Evolutionary conservation across 2,329 filamentous ascomycete genomes (phyloP).

Genomic region (Mycosphaerella arachidis): DNA sequence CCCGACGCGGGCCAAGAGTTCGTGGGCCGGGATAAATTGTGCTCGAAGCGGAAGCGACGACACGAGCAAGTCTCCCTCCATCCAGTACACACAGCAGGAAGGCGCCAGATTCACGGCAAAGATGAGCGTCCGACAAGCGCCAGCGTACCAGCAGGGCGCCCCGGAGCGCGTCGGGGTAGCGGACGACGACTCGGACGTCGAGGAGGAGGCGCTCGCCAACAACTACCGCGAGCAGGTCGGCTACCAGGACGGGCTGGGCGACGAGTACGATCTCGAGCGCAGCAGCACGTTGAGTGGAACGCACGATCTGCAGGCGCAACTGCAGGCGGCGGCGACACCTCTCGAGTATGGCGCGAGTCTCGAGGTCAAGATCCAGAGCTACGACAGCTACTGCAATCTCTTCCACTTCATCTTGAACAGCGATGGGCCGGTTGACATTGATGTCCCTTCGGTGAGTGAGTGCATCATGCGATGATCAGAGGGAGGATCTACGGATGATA

Average conservation of each 20-base stretch:
- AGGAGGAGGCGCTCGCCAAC: constrained; percentile 92
- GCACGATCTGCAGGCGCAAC: constrained; percentile 89
- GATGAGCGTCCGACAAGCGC: constrained; percentile 39
- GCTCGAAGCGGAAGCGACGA: constrained; percentile 2
- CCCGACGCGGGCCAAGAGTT: constrained; percentile 3
- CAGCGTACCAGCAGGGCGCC: constrained; percentile 39
- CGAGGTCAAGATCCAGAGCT: constrained; percentile 96
- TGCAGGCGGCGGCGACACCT: constrained; percentile 86
- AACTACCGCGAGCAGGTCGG: constrained; percentile 96
- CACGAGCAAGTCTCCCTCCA: background rate
- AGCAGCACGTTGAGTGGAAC: constrained; percentile 60
- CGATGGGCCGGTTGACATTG: constrained; percentile 94
- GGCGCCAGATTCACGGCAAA: constrained; percentile 9
- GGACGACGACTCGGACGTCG: constrained; percentile 72
- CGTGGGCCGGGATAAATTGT: constrained; percentile 4
- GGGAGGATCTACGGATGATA: background rate
- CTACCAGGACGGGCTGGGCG: constrained; percentile 69
- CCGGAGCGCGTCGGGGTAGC: constrained; percentile 29
- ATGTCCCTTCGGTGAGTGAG: constrained; percentile 92
- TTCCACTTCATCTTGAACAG: constrained; percentile 99
- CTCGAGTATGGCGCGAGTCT: constrained; percentile 93
- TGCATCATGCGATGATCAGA: too few species aligned
- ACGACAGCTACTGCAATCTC: constrained; percentile 98
- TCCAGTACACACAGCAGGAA: background rate
- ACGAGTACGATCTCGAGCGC: constrained; percentile 63